Conservation (phyloP, 202 grass and related monocot genomes). For the Musa balbisiana region DNA sequence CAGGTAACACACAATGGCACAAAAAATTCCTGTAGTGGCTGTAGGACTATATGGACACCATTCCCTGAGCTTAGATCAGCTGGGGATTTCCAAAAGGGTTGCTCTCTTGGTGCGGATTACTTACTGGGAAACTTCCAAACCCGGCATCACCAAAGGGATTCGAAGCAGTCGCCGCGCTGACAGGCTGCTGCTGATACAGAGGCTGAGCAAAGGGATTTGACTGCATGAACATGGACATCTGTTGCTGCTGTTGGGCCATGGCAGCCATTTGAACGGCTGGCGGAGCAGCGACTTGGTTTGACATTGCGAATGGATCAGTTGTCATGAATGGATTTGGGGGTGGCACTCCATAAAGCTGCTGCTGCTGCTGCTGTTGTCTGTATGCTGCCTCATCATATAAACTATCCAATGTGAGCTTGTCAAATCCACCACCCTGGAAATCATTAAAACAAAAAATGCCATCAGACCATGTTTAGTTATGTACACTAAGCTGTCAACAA, state of each 20-base stretch:
- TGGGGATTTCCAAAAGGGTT: conserved; percentile 65
- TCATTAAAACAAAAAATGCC: not conserved
- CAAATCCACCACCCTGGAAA: conserved; percentile 16
- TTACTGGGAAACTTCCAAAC: conserved; percentile 59
- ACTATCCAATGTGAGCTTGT: conserved; percentile 19
- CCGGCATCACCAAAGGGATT: conserved; percentile 75
- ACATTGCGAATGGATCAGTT: conserved; percentile 63
- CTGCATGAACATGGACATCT: conserved; percentile 55
- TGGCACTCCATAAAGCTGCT: conserved; percentile 50
- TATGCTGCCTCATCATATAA: conserved; percentile 22
- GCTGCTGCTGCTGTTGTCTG: conserved; percentile 49
- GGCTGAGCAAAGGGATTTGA: conserved; percentile 57
- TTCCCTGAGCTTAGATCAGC: conserved; percentile 39
- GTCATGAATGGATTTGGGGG: conserved; percentile 76
- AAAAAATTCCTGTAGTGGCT: not conserved
- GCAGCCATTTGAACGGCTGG: conserved; percentile 85
- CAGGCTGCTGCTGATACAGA: conserved; percentile 34
- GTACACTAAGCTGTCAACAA: not conserved
- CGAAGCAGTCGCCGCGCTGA: conserved; percentile 20
- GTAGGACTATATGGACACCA: not conserved
- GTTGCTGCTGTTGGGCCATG: conserved; percentile 69
- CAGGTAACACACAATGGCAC: not conserved
- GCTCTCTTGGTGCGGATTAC: conserved; percentile 39
- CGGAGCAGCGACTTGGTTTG: conserved; percentile 55
- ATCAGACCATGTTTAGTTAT: not conserved